Evolutionary conservation across 2,329 filamentous ascomycete genomes (phyloP), one percentile per base, ranked within the genome.

Genomic region (Diaporthe capsici): DNA sequence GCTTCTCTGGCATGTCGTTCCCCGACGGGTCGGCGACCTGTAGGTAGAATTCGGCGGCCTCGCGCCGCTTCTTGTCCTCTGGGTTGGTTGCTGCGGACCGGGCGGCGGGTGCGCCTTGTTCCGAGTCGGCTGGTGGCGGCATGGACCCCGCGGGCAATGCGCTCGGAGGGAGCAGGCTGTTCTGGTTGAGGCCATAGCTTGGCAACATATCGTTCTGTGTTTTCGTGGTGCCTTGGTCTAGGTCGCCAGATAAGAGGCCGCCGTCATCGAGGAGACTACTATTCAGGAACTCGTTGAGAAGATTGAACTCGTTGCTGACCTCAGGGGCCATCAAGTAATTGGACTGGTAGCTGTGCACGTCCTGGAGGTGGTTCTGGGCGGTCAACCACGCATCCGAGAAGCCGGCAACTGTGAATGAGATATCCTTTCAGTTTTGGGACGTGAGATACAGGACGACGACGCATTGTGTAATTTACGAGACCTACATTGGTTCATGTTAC

Each of bases 281-380:
- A 84, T 96, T 97, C 77, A 99, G 90, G 83, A 98, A 98, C 84
- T 99, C 96, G 87, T 97, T 98, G 82, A 99, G 91, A 71, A 98
- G 88, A 83, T 98, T 98, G 84, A 98, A 98, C 87, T 99, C 97
- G 86, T 97, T 97, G 77, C 94, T 96, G 80, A 98, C 94, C 85
- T 99, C 97, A 78, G 95, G 94, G 68, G 88, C 87, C 86, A 98
- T 97, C 93, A 98, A 96, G 87, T 97, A 98, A 82, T 94, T 97
- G 76, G 95, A 94, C 85, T 98, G 95, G 82, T 96, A 95, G 83
- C 92, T 95, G 86, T 97, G 95, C 93, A 98, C 97, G 85, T 98
- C 95, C 87, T 97, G 94, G 84, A 95, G 97, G 82, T 94, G 94
- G 83, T 93, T 97, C 82, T 95, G 94, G 76, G 92, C 91, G 79